These are phyloP conservation scores for Diplodia intermedia DNA, from an alignment of 2,329 filamentous ascomycete genomes.

Conservation along the genomic window DNA sequence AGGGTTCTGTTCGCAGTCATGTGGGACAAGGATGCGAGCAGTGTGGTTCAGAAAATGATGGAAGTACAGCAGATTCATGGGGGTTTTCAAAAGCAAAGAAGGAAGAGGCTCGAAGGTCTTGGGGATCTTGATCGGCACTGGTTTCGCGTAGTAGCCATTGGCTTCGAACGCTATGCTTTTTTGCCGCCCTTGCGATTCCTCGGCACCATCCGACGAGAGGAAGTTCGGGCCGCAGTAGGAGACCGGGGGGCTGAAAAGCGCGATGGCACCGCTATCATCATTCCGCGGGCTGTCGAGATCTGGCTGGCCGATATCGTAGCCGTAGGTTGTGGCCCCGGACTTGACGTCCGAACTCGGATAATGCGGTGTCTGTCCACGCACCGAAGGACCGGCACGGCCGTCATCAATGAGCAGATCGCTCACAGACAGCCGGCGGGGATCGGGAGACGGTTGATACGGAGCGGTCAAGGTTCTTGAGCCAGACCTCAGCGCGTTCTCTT, in stretches of 20 bases:
- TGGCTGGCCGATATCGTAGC: conserved; percentile 72
- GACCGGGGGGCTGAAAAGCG: conserved; percentile 45
- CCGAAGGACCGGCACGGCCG: conserved; percentile 36
- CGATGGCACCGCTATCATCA: conserved; percentile 72
- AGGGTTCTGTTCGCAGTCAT: conserved; percentile 67
- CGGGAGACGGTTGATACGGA: conserved; percentile 46
- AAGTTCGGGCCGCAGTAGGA: conserved; percentile 38
- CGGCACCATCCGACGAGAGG: conserved; percentile 39
- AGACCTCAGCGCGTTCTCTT: conserved; percentile 40
- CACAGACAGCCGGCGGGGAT: conserved; percentile 66
- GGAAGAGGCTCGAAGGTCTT: conserved; percentile 65
- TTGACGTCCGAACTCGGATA: conserved; percentile 33
- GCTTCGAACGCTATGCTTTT: conserved; percentile 63
- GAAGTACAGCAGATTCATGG: conserved; percentile 80
- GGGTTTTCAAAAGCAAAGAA: conserved; percentile 68
- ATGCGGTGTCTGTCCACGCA: conserved; percentile 28
- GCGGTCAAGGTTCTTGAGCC: conserved; percentile 37
- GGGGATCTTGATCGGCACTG: conserved; percentile 69
- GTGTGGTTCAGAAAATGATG: conserved; percentile 82
- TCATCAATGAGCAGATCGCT: conserved; percentile 63
- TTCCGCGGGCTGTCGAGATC: conserved; percentile 76
- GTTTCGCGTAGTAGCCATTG: conserved; percentile 72
- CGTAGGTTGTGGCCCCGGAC: conserved; percentile 59
- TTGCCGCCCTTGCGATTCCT: conserved; percentile 46
- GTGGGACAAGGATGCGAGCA: conserved; percentile 68